Conservation (phyloP, 805 yeast species). For the Metschnikowia hibisci region DNA sequence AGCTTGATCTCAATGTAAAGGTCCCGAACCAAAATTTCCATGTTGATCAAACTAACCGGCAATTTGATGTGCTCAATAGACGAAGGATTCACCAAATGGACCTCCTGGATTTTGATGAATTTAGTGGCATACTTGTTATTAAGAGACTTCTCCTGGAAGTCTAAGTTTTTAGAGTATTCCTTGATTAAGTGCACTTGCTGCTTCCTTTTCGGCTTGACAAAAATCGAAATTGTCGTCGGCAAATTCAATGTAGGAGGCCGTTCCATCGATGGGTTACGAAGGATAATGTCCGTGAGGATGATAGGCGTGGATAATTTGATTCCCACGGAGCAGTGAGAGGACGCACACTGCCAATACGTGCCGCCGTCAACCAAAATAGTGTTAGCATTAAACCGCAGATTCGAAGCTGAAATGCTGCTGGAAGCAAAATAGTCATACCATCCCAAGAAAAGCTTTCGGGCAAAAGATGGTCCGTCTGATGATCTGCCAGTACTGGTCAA, state of each 20-base stretch:
- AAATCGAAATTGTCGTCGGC: conserved; percentile 24
- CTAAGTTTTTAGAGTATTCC: conserved; percentile 16
- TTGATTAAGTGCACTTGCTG: conserved; percentile 18
- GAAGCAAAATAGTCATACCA: conserved; percentile 36
- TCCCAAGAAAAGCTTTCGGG: conserved; percentile 31
- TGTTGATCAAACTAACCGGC: conserved; percentile 32
- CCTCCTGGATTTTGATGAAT: conserved; percentile 30
- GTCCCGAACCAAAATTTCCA: conserved; percentile 30
- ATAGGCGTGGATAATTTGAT: conserved; percentile 30
- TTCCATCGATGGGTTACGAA: conserved; percentile 17
- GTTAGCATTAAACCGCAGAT: conserved; percentile 37
- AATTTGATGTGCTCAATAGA: conserved; percentile 27
- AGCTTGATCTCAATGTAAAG: conserved; percentile 25
- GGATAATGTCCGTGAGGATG: conserved; percentile 33
- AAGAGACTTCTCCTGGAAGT: conserved; percentile 2
- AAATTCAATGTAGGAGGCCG: conserved; percentile 9
- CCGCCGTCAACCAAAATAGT: conserved; percentile 34
- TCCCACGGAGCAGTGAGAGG: conserved; percentile 31
- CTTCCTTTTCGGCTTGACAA: conserved; percentile 27
- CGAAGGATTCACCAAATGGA: conserved; percentile 13
- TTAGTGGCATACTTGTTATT: conserved; percentile 27
- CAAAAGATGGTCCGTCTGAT: conserved; percentile 15
- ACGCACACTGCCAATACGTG: conserved; percentile 31
- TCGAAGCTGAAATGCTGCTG: conserved; percentile 21
- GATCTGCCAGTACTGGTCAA: conserved; percentile 26